Evolutionary conservation across 1,284 basidiomycete species (phyloP).

Genomic region (Ustilago vetiveriae): DNA sequence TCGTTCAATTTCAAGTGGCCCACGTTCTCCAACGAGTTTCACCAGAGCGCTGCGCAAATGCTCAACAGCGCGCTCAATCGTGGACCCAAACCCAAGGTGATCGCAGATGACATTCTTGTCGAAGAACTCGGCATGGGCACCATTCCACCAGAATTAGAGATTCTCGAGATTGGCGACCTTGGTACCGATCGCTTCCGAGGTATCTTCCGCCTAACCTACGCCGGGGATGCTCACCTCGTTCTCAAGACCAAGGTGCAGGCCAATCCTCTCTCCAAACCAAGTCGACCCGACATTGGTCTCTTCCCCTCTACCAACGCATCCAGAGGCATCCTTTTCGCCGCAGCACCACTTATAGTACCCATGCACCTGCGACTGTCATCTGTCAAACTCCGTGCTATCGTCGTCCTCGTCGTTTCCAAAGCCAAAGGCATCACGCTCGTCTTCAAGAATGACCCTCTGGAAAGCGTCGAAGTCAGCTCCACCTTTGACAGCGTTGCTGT

Average conservation of each 20-base stretch:
- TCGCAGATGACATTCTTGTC: constrained; percentile 95
- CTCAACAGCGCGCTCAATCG: constrained; percentile 68
- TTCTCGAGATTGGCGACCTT: constrained; percentile 96
- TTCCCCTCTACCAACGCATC: constrained; percentile 55
- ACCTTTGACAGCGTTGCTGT: constrained; percentile 98
- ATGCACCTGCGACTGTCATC: constrained; percentile 97
- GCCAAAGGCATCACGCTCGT: constrained; percentile 95
- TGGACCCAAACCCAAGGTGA: constrained; percentile 85
- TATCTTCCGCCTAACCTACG: constrained; percentile 93
- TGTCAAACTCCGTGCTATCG: constrained; percentile 91
- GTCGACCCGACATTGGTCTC: constrained; percentile 46
- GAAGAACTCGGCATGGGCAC: constrained; percentile 98
- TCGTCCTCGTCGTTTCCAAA: constrained; percentile 97
- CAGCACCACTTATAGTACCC: constrained; percentile 74
- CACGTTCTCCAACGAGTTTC: constrained; percentile 74
- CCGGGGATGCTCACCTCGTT: constrained; percentile 94
- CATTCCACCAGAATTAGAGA: constrained; percentile 94
- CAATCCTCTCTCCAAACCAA: constrained; percentile 81
- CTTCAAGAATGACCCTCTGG: constrained; percentile 98
- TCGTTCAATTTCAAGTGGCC: constrained; percentile 98
- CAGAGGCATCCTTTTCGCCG: constrained; percentile 65
- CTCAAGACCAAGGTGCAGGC: constrained; percentile 95
- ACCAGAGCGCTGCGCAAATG: constrained; percentile 69
- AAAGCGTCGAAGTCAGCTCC: constrained; percentile 95
- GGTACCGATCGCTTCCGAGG: constrained; percentile 95